These are phyloP conservation scores for Trichophyton simii DNA, from an alignment of 2,329 filamentous ascomycete genomes.

Conservation along the genomic window DNA sequence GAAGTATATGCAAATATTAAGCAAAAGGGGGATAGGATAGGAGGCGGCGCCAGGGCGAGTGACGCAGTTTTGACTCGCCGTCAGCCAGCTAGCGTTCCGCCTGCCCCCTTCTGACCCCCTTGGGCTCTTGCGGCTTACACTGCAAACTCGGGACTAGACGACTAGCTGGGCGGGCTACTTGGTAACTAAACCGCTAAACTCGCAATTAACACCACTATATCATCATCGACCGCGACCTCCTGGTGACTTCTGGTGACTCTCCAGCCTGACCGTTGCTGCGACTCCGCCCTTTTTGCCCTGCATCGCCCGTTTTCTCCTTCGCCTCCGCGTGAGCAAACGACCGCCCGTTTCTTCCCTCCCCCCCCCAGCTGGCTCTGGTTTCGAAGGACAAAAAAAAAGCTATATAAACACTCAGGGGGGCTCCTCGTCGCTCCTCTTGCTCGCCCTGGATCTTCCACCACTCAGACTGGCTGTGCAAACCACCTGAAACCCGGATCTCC, in stretches of 20 bases:
- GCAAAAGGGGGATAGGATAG: not conserved
- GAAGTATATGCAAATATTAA: not conserved
- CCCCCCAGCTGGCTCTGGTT: conserved; percentile 22
- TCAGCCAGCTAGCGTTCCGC: not conserved
- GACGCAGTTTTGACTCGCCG: no score
- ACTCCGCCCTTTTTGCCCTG: not conserved
- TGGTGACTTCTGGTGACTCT: not conserved
- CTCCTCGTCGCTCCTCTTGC: not conserved
- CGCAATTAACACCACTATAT: no score
- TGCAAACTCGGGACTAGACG: no score
- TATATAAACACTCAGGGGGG: not conserved
- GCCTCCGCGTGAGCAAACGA: not conserved
- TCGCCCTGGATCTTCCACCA: not conserved
- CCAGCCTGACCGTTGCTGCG: not conserved
- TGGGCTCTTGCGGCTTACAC: no score
- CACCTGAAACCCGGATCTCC: not conserved
- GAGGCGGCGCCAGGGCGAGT: no score
- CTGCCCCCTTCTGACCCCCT: not conserved
- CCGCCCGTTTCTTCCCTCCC: not conserved
- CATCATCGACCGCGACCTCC: not conserved
- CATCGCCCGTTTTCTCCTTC: conserved; percentile 2
- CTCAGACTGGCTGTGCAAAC: not conserved
- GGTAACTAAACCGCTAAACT: not conserved
- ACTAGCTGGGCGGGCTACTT: no score
- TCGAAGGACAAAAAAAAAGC: not conserved